phyloP scores from a whole-genome alignment of 345 rosid species.

The Psidium guajava region DNA sequence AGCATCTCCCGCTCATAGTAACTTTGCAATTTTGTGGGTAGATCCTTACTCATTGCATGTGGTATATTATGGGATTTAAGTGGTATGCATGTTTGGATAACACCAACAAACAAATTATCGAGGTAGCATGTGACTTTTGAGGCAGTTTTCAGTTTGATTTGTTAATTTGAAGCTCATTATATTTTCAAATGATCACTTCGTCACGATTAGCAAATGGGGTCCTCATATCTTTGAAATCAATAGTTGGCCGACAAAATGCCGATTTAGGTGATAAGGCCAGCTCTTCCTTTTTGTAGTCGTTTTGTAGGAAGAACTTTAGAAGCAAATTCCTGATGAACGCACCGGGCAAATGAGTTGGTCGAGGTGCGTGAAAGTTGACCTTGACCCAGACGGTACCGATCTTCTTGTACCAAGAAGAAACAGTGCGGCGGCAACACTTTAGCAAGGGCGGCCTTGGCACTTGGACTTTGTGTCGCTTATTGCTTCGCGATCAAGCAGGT shows the following conservation, averaged over 20 bases:
- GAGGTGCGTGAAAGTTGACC: not conserved
- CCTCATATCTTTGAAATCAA: not conserved
- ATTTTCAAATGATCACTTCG: not conserved
- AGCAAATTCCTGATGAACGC: not conserved
- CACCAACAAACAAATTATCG: too few relatives aligned
- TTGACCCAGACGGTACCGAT: not conserved
- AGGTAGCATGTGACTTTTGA: too few relatives aligned
- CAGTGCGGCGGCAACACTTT: not conserved
- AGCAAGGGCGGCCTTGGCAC: not conserved
- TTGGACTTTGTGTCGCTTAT: not conserved
- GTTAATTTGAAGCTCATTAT: not conserved
- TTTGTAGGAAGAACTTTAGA: not conserved
- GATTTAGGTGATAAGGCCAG: not conserved
- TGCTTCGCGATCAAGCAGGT: not conserved
- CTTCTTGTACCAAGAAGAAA: too few relatives aligned
- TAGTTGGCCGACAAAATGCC: not conserved
- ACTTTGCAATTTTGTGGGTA: too few relatives aligned
- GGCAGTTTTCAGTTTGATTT: not conserved
- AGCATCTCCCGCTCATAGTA: not conserved
- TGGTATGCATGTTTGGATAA: too few relatives aligned
- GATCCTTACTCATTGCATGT: not conserved
- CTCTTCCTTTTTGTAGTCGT: not conserved
- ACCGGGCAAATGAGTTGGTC: not conserved
- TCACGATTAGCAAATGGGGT: not conserved
- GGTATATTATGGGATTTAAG: not conserved